phyloP scores from a whole-genome alignment of 129 eudicot species.

The carrot (Daucus carota) region DNA sequence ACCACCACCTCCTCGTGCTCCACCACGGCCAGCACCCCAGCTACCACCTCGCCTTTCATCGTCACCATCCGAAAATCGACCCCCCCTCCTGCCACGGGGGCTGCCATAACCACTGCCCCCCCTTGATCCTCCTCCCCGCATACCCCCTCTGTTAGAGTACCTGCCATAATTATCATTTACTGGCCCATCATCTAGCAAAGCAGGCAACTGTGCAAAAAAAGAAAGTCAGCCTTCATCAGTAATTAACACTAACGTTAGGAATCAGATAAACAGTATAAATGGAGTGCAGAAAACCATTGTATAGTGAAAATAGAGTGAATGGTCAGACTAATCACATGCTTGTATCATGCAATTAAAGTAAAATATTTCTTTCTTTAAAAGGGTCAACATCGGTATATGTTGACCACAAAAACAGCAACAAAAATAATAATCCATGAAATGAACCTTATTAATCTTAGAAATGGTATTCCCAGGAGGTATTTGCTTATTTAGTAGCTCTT shows the following conservation, averaged over 20 bases:
- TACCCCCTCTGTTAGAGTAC: constrained; percentile 60
- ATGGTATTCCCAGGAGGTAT: constrained; percentile 82
- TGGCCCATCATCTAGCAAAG: constrained; percentile 91
- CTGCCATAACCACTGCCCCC: constrained; percentile 43
- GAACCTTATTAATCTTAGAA: constrained; percentile 68
- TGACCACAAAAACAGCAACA: background rate
- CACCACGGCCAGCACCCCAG: constrained; percentile 38
- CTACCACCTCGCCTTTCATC: constrained; percentile 59
- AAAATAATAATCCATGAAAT: background rate
- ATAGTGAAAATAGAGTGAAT: background rate
- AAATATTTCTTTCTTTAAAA: background rate
- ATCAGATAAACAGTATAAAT: background rate
- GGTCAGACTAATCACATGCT: background rate
- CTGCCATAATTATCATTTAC: constrained; percentile 75
- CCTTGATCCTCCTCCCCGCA: constrained; percentile 58
- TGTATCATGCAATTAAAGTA: background rate
- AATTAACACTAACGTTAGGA: background rate
- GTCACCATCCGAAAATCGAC: constrained; percentile 41
- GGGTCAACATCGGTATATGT: background rate
- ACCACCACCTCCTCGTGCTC: constrained; percentile 25
- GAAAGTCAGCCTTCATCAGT: constrained; percentile 10
- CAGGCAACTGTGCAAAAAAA: constrained; percentile 58
- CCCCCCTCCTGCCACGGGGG: constrained; percentile 40
- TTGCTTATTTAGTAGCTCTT: constrained; percentile 63
- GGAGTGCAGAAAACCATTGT: background rate